Base-by-base conservation (phyloP, 768 basidiomycete genomes). In the Rubroboletus satanas region DNA sequence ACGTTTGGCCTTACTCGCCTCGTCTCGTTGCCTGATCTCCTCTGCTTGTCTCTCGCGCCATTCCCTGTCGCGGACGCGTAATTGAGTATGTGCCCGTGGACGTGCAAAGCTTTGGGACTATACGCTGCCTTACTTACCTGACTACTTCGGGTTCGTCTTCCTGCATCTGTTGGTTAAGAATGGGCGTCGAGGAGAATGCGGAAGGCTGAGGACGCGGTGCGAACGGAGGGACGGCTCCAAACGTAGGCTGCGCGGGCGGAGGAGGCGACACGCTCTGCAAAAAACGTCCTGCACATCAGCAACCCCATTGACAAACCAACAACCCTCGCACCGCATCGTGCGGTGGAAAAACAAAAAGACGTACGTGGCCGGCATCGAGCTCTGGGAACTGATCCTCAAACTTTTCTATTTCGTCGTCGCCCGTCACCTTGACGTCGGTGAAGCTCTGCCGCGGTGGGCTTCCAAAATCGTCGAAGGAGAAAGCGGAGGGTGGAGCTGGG, bases 121-220 rank as follows among this genome's bases (percentile, higher is more conserved):
- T 21, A 14, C 4, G 6, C 18, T 0, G 18, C 6, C 3, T 3
- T 8, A 38, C 82, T 42, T 62, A 91, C 92, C 80, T 87, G 77
- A 93, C 91, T 38, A 89, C 88, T 64, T 93, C 82, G 7, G 91
- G 89, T 69, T 94, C 92, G 23, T 90, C 90, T 67, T 90, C 90
- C 28, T 82, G 77, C 15, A 85, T 71, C 48, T 76, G 75, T 59
- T 88, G 87, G 60, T 75, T 82, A 39, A 90, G 73, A 54, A 90
- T 89, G 38, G 90, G 88, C 9, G 88, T 90, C 11, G 84, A 82
- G 2, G 87, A 79, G 58, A 82, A 81, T 0, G 80, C 78, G 10
- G 88, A 88, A 9, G 82, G 79, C 62, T 90, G 88, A 9, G 89
- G 89, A 45, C 83, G 82, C 14, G 90, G 90, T 28, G 90, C 90